phyloP scores from a whole-genome alignment of 768 basidiomycete genomes.

The Collybia sp. region DNA sequence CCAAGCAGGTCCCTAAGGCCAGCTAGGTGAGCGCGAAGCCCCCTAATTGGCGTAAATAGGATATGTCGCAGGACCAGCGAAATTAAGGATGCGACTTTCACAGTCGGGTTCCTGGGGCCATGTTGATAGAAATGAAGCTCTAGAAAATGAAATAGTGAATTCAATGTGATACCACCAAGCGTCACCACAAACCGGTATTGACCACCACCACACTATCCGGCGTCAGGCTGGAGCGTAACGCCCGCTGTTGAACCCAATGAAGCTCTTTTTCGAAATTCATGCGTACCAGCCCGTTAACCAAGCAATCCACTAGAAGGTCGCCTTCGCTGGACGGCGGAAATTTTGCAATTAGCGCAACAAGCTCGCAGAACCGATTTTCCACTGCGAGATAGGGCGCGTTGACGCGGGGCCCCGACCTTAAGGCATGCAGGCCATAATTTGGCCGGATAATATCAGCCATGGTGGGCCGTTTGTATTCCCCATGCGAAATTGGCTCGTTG shows the following conservation, averaged over 20 bases:
- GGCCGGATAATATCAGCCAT: neutral
- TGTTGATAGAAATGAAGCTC: neutral
- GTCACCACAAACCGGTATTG: neutral
- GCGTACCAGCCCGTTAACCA: constrained; percentile 3
- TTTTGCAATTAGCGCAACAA: constrained; percentile 3
- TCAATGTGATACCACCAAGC: too few species aligned
- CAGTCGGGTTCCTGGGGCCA: neutral
- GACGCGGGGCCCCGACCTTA: neutral
- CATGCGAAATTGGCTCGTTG: constrained; percentile 5
- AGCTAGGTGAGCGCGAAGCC: constrained; percentile 13
- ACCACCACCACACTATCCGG: too few species aligned
- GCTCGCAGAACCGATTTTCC: constrained; percentile 2
- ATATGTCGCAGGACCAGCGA: constrained; percentile 12
- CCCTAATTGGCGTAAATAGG: constrained; percentile 14
- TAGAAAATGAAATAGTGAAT: neutral
- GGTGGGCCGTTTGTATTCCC: neutral
- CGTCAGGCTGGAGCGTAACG: neutral
- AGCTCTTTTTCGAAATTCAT: constrained; percentile 11
- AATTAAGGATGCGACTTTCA: neutral
- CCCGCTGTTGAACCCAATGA: constrained; percentile 12
- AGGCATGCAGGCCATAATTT: constrained; percentile 3
- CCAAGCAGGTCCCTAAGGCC: constrained; percentile 13
- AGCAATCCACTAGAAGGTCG: constrained; percentile 2
- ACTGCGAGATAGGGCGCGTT: constrained; percentile 4
- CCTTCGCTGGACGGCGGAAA: neutral